Conservation (phyloP, 441 rosid genomes). For the Populus hybrid region DNA sequence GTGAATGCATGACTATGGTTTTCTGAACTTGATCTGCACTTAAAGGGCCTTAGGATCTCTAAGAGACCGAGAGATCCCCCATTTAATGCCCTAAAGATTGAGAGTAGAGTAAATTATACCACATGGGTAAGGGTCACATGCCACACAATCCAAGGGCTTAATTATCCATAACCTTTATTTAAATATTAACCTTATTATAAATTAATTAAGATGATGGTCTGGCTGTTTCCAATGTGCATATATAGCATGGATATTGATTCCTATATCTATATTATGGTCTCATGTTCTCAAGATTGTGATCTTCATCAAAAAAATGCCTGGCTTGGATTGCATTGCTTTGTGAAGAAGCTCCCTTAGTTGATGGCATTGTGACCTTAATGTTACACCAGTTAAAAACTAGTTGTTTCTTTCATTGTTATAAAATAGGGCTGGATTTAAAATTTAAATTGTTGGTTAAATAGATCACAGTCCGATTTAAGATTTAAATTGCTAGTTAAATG, state of each 20-base stretch:
- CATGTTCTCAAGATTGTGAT: conserved; percentile 5
- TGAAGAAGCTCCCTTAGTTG: too few species aligned
- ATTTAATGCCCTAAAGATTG: conserved; percentile 11
- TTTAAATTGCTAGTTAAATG: too few species aligned
- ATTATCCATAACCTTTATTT: conserved; percentile 4
- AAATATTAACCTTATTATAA: not conserved
- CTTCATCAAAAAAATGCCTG: not conserved
- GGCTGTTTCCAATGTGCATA: not conserved
- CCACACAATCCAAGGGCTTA: conserved; percentile 35
- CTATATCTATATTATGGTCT: not conserved
- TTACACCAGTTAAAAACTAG: too few species aligned
- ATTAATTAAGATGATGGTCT: not conserved
- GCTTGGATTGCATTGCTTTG: too few species aligned
- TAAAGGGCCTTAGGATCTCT: conserved; percentile 34
- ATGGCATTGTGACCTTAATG: too few species aligned
- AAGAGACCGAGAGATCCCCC: conserved; percentile 20
- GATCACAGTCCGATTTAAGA: too few species aligned
- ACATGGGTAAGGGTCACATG: conserved; percentile 47
- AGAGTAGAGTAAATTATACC: conserved; percentile 41
- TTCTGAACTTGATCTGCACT: conserved; percentile 36
- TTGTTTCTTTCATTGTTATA: too few species aligned
- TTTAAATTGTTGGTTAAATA: too few species aligned
- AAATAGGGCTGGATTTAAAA: too few species aligned
- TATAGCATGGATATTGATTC: not conserved
- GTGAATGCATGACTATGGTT: conserved; percentile 27